Conservation (phyloP, 1,284 basidiomycete genomes). For the Boletus sp. region DNA sequence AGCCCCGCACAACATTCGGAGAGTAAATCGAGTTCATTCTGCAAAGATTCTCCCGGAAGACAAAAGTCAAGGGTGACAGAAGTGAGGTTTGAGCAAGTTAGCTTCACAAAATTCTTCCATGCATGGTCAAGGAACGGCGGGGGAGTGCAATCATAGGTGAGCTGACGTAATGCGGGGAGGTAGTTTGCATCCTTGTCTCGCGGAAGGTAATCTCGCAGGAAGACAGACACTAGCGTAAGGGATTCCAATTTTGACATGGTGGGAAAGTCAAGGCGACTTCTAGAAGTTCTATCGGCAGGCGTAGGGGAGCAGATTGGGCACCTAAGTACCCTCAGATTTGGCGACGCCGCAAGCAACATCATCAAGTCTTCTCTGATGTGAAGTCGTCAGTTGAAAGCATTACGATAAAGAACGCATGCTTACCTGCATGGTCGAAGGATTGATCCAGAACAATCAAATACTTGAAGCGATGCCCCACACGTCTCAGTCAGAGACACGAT, state of each 20-base stretch:
- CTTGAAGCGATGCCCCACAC: slow-evolving; percentile 26
- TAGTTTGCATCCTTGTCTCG: slow-evolving; percentile 27
- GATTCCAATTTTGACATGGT: slow-evolving; percentile 30
- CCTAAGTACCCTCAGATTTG: slow-evolving; percentile 29
- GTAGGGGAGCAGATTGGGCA: slow-evolving; percentile 31
- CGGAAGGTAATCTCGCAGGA: slow-evolving; percentile 32
- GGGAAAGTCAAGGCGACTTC: slow-evolving; percentile 22
- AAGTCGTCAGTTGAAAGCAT: slow-evolving; percentile 6
- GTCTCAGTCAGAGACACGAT: slow-evolving; percentile 26
- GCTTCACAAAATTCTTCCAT: slow-evolving; percentile 27
- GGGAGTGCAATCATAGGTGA: slow-evolving; percentile 33
- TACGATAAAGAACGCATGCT: slow-evolving; percentile 11
- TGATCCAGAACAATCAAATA: slow-evolving; percentile 33
- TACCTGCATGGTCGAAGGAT: slow-evolving; percentile 31
- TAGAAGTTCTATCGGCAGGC: slow-evolving; percentile 20
- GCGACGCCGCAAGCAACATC: slow-evolving; percentile 22
- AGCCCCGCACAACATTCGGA: slow-evolving; percentile 26
- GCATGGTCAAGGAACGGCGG: slow-evolving; percentile 29
- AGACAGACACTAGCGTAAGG: slow-evolving; percentile 28
- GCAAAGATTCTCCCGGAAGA: slow-evolving; percentile 24
- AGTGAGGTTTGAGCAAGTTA: slow-evolving; percentile 28
- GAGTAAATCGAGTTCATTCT: slow-evolving; percentile 26
- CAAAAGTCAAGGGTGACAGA: slow-evolving; percentile 29
- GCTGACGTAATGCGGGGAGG: slow-evolving; percentile 30
- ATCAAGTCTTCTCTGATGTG: slow-evolving; percentile 29